phyloP scores from a whole-genome alignment of 2,329 filamentous ascomycete genomes.

The Pseudocercospora crystallina region DNA sequence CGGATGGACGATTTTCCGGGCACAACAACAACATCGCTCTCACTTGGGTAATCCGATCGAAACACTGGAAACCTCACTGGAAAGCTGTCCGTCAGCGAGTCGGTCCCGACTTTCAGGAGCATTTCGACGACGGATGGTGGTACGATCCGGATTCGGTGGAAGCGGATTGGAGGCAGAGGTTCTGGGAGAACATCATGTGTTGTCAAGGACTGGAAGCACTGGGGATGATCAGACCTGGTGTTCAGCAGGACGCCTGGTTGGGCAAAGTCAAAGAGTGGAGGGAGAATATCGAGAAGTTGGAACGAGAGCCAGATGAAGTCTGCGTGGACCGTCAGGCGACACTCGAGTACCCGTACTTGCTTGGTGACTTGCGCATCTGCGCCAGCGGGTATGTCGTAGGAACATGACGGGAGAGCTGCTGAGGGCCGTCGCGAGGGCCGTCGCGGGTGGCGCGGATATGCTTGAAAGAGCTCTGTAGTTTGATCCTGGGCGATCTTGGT shows the following conservation, averaged over 20 bases:
- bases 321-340: constrained; percentile 13
- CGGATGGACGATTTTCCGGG: not conserved
- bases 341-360: constrained; percentile 19
- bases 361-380: constrained; percentile 20
- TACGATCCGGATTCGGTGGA: constrained; percentile 4
- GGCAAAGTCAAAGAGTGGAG: constrained; percentile 23
- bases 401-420: constrained; percentile 1
- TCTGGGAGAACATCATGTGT: constrained; percentile 31
- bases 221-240: constrained; percentile 27
- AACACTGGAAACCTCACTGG: constrained; percentile 33
- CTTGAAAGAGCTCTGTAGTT: too few relatives aligned
- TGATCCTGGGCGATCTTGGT: too few relatives aligned
- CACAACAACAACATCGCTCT: constrained; percentile 17
- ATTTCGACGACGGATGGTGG: constrained; percentile 14
- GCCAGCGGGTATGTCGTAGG: constrained; percentile 15
- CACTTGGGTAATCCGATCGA: constrained; percentile 26
- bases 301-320: constrained; percentile 18
- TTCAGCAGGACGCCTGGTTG: constrained; percentile 14
- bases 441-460: too few relatives aligned
- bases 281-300: constrained; percentile 18
- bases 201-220: constrained; percentile 34
- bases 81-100: constrained; percentile 15
- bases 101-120: constrained; percentile 21
- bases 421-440: too few relatives aligned
- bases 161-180: constrained; percentile 24